Conservation (phyloP, 2,329 filamentous ascomycete genomes). For the Geosmithia flava region DNA sequence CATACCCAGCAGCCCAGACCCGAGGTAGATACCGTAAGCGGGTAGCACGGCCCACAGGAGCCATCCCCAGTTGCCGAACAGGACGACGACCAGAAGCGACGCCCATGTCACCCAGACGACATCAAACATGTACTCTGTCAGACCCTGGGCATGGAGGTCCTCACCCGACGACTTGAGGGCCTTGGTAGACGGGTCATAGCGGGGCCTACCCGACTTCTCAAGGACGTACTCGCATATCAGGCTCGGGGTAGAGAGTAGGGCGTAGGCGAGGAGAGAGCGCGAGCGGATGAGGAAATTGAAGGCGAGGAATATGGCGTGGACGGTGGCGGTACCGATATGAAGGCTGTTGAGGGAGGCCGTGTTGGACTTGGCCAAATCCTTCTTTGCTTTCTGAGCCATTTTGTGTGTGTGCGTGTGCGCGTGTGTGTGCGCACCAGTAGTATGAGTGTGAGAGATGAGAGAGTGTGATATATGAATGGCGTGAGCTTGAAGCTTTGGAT, state of each 20-base stretch:
- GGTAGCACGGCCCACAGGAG: conserved; percentile 42
- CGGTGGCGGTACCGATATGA: conserved; percentile 58
- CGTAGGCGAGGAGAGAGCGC: conserved; percentile 56
- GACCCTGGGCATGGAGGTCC: conserved; percentile 72
- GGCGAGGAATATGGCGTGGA: conserved; percentile 66
- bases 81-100: conserved; percentile 54
- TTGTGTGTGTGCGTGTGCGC: neutral
- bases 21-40: conserved; percentile 42
- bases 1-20: conserved; percentile 37
- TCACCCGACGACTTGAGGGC: conserved; percentile 70
- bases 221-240: conserved; percentile 75
- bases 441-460: too few species aligned
- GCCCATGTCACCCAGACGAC: conserved; percentile 90
- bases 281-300: conserved; percentile 54
- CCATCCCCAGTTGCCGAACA: conserved; percentile 71
- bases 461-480: too few species aligned
- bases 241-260: conserved; percentile 60
- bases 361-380: conserved; percentile 66
- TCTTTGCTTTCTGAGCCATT: conserved; percentile 54
- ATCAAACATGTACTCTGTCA: conserved; percentile 99
- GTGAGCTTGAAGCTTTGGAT: too few species aligned
- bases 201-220: conserved; percentile 72
- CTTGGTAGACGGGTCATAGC: conserved; percentile 48
- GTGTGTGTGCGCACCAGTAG: too few species aligned
- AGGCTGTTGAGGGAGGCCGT: conserved; percentile 65